Base-by-base conservation (phyloP, 306 rosid genomes). In the Hylodesmum podocarpum region DNA sequence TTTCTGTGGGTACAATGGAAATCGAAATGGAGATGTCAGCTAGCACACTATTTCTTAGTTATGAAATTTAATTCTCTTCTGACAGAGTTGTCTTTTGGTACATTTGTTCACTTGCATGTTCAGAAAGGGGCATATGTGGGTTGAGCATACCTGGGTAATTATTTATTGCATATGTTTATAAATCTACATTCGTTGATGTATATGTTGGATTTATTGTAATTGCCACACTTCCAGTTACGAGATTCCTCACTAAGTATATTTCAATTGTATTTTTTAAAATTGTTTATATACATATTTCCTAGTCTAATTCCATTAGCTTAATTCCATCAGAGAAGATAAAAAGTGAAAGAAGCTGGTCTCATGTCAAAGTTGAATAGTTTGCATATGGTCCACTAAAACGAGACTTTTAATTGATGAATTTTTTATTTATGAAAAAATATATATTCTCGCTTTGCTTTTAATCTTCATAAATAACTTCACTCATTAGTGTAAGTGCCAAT, bases 81-180 rank as follows among this genome's bases (percentile, higher is more conserved):
- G 73, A 74, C 66, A 73, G 27, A 12, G 21, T 54, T 55, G 58
- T 54, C 65, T 70, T n/a, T 41, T 39, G 68, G 70, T 75, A 73
- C 81, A 50, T 76, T 77, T 51, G 58, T 1, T 21, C 55, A 31
- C 43, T 24, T 58, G 81, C 88, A 49, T 65, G 70, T 27, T 25
- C 31, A 76, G 31, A 82, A 63, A 58, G 55, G 75, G 80, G 76
- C 78, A 58, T 71, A 66, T 44, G 36, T 81, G 15, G 58, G 75
- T 63, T 55, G 33, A 74, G 87, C 44, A 24, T 58, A 63, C 53
- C 11, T 16, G 27, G 57, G 70, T 61, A 72, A 57, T 62, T n/a
- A n/a, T n/a, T 31, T 58, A 78, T 66, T 79, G 53, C 62, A 68
- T 68, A 51, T 53, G 47, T 70, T 63, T 70, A 27, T 69, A 70